Evolutionary conservation across 1,284 basidiomycete genomes (phyloP).

Genomic region (Irpex lacteus): DNA sequence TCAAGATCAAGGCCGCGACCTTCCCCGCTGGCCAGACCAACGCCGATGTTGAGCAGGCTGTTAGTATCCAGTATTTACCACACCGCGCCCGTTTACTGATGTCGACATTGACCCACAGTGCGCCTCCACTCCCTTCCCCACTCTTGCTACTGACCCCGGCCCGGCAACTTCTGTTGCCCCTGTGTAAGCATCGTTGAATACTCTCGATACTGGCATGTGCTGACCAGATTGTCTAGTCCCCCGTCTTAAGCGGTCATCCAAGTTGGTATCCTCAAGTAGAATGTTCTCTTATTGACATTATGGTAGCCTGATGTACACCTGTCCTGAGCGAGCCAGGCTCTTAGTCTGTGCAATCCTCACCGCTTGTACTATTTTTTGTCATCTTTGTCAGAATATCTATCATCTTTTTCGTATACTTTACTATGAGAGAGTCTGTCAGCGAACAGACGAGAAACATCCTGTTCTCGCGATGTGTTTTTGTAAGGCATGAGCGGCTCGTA

Average conservation of each 20-base stretch:
- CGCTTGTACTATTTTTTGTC: background rate
- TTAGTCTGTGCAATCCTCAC: background rate
- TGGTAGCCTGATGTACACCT: background rate
- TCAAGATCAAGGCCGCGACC: conserved; percentile 8
- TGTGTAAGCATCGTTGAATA: conserved; percentile 15
- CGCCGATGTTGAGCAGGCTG: conserved; percentile 17
- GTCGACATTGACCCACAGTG: conserved; percentile 2
- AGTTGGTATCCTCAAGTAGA: too few species aligned
- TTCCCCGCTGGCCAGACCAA: conserved; percentile 13
- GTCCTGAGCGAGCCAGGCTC: background rate
- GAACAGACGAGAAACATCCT: too few species aligned
- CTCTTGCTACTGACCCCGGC: conserved; percentile 15
- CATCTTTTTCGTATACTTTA: too few species aligned
- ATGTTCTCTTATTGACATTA: background rate
- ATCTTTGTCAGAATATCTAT: background rate
- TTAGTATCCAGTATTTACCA: background rate
- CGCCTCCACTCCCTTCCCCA: conserved; percentile 15
- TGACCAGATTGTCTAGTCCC: conserved; percentile 3
- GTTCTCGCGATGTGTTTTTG: too few species aligned
- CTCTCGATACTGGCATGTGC: background rate
- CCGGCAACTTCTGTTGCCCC: conserved; percentile 21
- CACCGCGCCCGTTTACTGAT: background rate
- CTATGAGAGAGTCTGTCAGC: too few species aligned
- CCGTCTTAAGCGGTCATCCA: conserved; percentile 1
- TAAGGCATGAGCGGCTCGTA: too few species aligned